A percentile compares a stretch with the other conserved stretches of the same genome.
These are phyloP conservation scores for Leishmania turanica DNA, from an alignment of 208 protist genomes.

Conservation along the genomic window DNA sequence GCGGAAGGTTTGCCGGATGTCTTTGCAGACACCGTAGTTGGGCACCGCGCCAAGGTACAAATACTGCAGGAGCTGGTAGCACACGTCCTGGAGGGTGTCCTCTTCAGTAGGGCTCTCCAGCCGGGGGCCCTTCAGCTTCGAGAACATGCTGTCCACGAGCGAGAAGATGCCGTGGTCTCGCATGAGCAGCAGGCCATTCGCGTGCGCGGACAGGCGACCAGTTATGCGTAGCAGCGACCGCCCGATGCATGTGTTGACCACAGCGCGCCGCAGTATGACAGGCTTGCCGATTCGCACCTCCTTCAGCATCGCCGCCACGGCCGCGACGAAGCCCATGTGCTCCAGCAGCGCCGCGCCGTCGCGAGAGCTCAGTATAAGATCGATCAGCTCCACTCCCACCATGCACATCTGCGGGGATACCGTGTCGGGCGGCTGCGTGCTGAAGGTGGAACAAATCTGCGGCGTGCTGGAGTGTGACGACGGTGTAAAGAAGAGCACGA, in stretches of 20 bases:
- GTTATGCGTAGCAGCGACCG: constrained; percentile 80
- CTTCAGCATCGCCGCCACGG: constrained; percentile 57
- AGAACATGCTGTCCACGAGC: constrained; percentile 75
- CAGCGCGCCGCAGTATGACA: constrained; percentile 47
- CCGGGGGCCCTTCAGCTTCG: constrained; percentile 57
- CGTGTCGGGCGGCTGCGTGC: constrained; percentile 41
- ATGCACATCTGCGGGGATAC: constrained; percentile 59
- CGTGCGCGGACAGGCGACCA: constrained; percentile 71
- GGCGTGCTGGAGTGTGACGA: constrained; percentile 18
- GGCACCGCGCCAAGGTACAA: constrained; percentile 82
- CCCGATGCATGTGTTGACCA: constrained; percentile 61
- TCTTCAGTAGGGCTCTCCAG: constrained; percentile 26
- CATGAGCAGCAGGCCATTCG: constrained; percentile 86
- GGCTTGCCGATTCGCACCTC: constrained; percentile 69
- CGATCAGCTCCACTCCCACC: constrained; percentile 74
- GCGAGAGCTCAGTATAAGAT: constrained; percentile 73
- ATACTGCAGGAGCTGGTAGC: constrained; percentile 72
- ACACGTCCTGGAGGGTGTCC: constrained; percentile 82
- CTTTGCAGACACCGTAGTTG: constrained; percentile 91
- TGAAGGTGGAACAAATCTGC: constrained; percentile 61
- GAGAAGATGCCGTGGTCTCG: constrained; percentile 69
- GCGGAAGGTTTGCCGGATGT: constrained; percentile 78
- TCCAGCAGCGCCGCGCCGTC: constrained; percentile 70
- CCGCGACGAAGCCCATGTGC: constrained; percentile 45
- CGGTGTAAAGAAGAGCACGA: constrained; percentile 82